A percentile compares a stretch with the other conserved stretches of the same genome.
Evolutionary conservation across 2,329 filamentous ascomycete genomes (phyloP).

Genomic region (Purpureocillium lavendulum): DNA sequence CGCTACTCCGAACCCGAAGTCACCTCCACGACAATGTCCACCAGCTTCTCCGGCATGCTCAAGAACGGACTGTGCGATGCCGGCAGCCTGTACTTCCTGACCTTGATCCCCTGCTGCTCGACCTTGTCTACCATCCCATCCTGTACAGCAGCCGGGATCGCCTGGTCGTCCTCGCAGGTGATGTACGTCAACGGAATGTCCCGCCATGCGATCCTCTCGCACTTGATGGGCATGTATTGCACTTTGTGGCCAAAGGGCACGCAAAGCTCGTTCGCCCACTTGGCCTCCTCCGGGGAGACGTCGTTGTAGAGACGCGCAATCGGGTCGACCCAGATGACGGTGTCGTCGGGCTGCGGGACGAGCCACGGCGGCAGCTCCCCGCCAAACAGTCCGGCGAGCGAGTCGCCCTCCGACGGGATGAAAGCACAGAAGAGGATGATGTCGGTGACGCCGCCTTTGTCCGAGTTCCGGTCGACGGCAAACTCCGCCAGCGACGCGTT

Average conservation of each 20-base stretch:
- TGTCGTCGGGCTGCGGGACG: background rate
- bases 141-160: conserved; percentile 1
- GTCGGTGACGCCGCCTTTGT: conserved; percentile 1
- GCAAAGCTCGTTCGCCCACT: too few species aligned
- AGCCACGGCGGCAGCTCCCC: conserved; percentile 2
- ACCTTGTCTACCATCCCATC: conserved; percentile 1
- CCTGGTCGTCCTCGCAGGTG: conserved; percentile 2
- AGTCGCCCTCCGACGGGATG: conserved; percentile 1
- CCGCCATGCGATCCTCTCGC: conserved; percentile 2
- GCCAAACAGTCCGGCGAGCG: conserved; percentile 2
- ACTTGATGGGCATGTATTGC: conserved; percentile 1
- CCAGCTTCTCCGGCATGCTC: conserved; percentile 2
- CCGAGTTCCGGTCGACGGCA: background rate
- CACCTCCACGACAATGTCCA: background rate
- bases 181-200: conserved; percentile 3
- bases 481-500: conserved; percentile 3
- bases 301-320: conserved; percentile 2
- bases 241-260: background rate
- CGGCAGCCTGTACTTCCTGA: background rate
- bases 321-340: background rate
- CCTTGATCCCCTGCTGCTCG: background rate
- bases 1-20: too few species aligned
- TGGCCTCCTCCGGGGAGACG: background rate
- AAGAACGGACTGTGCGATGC: conserved; percentile 3
- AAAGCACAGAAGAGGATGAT: conserved; percentile 2